These are phyloP conservation scores for Wickerhamiella occidentalis DNA, from an alignment of 805 yeast species.

Conservation along the genomic window DNA sequence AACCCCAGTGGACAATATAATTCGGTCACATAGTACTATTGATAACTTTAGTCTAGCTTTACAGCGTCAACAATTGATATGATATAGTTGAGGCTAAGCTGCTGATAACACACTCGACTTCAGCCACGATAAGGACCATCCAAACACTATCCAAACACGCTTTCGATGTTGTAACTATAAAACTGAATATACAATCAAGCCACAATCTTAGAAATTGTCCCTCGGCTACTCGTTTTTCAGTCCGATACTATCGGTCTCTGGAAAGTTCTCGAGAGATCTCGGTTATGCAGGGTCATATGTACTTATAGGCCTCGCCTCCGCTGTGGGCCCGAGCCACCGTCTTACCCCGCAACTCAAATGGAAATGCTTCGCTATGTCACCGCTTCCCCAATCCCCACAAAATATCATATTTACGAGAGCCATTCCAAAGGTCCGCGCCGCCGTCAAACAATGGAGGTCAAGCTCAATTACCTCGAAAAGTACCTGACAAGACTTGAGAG, in stretches of 20 bases:
- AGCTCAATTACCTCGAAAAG: background rate
- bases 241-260: background rate
- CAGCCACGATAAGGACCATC: too few species aligned
- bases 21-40: too few species aligned
- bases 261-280: conserved; percentile 4
- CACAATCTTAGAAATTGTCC: too few species aligned
- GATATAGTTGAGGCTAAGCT: too few species aligned
- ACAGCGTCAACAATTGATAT: too few species aligned
- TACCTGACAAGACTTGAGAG: background rate
- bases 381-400: conserved; percentile 3
- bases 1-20: background rate
- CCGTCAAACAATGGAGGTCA: background rate
- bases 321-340: background rate
- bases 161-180: too few species aligned
- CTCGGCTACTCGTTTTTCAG: too few species aligned
- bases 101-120: too few species aligned
- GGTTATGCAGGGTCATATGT: conserved; percentile 1
- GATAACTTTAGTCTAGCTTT: too few species aligned
- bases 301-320: background rate
- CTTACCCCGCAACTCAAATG: background rate
- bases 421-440: background rate
- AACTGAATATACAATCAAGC: too few species aligned
- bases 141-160: too few species aligned
- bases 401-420: background rate
- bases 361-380: background rate